Evolutionary conservation across 139 green algal species (phyloP).

Genomic region (Tetratostichococcus sp.): DNA sequence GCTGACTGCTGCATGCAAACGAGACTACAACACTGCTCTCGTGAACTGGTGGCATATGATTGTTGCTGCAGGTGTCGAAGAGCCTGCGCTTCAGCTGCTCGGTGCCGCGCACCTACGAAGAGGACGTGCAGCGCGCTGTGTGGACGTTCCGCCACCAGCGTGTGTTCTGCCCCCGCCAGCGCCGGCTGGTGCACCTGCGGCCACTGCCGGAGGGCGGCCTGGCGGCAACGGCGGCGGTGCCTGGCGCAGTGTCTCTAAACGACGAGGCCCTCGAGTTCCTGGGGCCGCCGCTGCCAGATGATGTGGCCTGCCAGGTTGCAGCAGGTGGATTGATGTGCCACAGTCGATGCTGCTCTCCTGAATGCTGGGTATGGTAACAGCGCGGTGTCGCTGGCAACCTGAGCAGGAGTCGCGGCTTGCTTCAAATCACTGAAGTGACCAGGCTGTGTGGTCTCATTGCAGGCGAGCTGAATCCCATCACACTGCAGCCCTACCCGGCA

Average conservation of each 20-base stretch:
- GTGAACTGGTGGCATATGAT: too few relatives aligned
- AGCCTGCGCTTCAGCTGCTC: conserved; percentile 71
- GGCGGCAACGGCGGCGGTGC: conserved; percentile 45
- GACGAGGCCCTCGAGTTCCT: conserved; percentile 63
- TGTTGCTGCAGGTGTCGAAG: conserved; percentile 64
- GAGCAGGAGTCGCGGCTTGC: too few relatives aligned
- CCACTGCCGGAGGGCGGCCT: conserved; percentile 51
- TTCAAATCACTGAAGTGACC: too few relatives aligned
- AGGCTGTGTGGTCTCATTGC: background rate
- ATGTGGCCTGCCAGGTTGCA: conserved; percentile 61
- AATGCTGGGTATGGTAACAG: too few relatives aligned
- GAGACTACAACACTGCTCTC: too few relatives aligned
- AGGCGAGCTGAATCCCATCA: conserved; percentile 56
- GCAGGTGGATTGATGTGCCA: conserved; percentile 29
- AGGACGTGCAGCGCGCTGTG: conserved; percentile 76
- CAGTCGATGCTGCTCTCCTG: too few relatives aligned
- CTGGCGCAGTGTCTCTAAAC: conserved; percentile 6
- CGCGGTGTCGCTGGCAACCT: too few relatives aligned
- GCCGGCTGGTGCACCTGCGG: conserved; percentile 60
- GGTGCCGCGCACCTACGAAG: conserved; percentile 78
- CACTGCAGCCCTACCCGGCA: conserved; percentile 31
- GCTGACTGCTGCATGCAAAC: too few relatives aligned
- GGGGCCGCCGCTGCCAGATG: conserved; percentile 53
- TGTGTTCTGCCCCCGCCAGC: conserved; percentile 62
- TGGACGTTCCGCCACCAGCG: conserved; percentile 91